Percentiles rank a stretch among this genome's conserved stretches.
phyloP scores from a whole-genome alignment of 129 eudicot genomes.

The Apium graveolens region DNA sequence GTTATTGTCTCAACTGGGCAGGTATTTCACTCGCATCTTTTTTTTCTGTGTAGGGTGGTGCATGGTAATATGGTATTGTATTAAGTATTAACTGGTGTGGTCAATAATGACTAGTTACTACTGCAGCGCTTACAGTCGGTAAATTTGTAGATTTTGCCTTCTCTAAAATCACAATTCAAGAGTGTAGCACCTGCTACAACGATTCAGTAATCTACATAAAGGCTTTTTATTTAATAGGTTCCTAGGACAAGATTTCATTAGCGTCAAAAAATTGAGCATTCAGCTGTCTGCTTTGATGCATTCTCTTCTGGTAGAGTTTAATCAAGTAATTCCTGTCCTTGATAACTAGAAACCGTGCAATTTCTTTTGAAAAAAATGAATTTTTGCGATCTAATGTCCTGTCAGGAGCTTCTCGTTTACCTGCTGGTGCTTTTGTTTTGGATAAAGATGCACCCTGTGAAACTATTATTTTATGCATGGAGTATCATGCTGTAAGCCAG shows the following conservation, averaged over 20 bases:
- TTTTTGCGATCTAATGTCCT: neutral
- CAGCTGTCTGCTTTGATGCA: neutral
- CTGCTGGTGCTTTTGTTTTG: neutral
- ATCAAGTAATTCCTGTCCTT: neutral
- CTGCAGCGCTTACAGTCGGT: neutral
- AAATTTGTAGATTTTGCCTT: neutral
- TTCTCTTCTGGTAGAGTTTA: neutral
- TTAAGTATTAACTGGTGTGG: neutral
- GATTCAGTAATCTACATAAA: neutral
- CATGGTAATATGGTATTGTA: neutral
- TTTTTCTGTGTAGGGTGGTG: neutral
- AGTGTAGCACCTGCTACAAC: neutral
- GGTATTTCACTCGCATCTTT: conserved; percentile 30
- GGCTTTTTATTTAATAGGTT: neutral
- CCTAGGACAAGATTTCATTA: neutral
- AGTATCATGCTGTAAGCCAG: neutral
- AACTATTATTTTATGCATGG: neutral
- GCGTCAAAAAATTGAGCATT: neutral
- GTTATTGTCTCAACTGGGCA: conserved; percentile 97
- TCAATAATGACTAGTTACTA: neutral
- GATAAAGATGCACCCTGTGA: neutral
- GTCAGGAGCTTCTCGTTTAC: neutral
- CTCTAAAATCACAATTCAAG: neutral
- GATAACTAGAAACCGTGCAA: neutral
- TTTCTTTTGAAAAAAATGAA: neutral